A percentile compares a stretch with the other conserved stretches of the same genome.
Conservation (phyloP, 441 rosid species). For the Mallotus japonicus region DNA sequence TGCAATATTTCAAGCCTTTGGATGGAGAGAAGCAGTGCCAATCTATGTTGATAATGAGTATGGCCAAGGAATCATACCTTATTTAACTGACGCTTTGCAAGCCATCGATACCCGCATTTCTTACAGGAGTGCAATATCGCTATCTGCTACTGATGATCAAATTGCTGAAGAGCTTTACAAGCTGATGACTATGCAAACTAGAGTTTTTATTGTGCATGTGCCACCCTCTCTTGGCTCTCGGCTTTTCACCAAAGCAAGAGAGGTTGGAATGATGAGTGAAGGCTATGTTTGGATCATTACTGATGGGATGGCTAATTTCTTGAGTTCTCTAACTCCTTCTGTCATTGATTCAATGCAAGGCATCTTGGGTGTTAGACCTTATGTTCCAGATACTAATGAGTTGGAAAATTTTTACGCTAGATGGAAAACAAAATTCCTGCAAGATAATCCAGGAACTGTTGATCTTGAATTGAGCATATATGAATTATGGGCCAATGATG, state of each 20-base stretch:
- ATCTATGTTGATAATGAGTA: slow-evolving; percentile 40
- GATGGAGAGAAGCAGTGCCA: slow-evolving; percentile 57
- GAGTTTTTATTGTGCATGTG: slow-evolving; percentile 61
- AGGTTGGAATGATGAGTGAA: slow-evolving; percentile 51
- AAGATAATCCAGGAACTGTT: slow-evolving; percentile 23
- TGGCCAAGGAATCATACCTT: slow-evolving; percentile 51
- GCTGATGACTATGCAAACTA: slow-evolving; percentile 50
- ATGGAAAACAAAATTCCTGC: slow-evolving; percentile 40
- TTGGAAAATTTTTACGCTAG: slow-evolving; percentile 27
- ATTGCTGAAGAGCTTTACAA: slow-evolving; percentile 48
- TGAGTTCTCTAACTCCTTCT: slow-evolving; percentile 8
- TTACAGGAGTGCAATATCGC: slow-evolving; percentile 38
- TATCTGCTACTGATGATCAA: slow-evolving; percentile 35
- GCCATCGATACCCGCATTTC: slow-evolving; percentile 38
- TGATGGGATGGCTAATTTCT: slow-evolving; percentile 31
- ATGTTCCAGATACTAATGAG: slow-evolving; percentile 28
- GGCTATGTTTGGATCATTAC: slow-evolving; percentile 65
- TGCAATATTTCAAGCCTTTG: slow-evolving; percentile 36
- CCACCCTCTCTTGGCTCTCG: slow-evolving; percentile 29
- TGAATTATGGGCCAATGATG: slow-evolving; percentile 62
- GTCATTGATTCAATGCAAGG: slow-evolving; percentile 48
- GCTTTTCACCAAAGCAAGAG: slow-evolving; percentile 41
- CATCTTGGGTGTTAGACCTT: slow-evolving; percentile 45
- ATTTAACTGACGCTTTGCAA: slow-evolving; percentile 46
- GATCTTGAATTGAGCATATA: slow-evolving; percentile 28